These are phyloP conservation scores for Apophysomyces trapeziformis DNA, from an alignment of 371 early-diverging fungal genomes.

Conservation along the genomic window DNA sequence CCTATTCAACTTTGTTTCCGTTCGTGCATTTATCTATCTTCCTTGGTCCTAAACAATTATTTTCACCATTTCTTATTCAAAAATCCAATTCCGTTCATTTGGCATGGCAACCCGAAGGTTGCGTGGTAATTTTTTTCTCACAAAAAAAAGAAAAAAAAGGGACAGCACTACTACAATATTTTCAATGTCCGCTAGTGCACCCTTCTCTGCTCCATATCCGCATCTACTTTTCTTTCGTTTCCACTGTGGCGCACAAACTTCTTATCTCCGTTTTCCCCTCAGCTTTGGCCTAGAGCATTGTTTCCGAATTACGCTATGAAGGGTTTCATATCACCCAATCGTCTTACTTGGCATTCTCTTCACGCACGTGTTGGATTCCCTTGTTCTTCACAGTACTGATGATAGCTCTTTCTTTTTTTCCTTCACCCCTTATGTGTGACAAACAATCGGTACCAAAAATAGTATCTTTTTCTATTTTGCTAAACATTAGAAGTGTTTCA, in stretches of 20 bases:
- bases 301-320: neutral
- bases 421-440: constrained; percentile 10
- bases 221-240: constrained; percentile 8
- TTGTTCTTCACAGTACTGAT: neutral
- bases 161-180: neutral
- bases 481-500: neutral
- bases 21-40: constrained; percentile 4
- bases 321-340: constrained; percentile 3
- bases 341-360: neutral
- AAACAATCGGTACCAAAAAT: constrained; percentile 5
- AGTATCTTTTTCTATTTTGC: neutral
- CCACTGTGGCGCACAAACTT: constrained; percentile 10
- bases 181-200: neutral
- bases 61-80: neutral
- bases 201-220: constrained; percentile 6
- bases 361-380: constrained; percentile 12
- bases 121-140: neutral
- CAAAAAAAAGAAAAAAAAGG: neutral
- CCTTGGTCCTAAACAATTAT: neutral
- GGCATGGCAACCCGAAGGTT: neutral
- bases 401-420: neutral
- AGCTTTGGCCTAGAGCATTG: neutral
- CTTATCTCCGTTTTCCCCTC: constrained; percentile 8
- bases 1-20: constrained; percentile 5
- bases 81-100: neutral